A percentile compares a stretch with the other conserved stretches of the same genome.
Conservation (phyloP, 257 asterid genomes). For the Solanum infundibuliforme region DNA sequence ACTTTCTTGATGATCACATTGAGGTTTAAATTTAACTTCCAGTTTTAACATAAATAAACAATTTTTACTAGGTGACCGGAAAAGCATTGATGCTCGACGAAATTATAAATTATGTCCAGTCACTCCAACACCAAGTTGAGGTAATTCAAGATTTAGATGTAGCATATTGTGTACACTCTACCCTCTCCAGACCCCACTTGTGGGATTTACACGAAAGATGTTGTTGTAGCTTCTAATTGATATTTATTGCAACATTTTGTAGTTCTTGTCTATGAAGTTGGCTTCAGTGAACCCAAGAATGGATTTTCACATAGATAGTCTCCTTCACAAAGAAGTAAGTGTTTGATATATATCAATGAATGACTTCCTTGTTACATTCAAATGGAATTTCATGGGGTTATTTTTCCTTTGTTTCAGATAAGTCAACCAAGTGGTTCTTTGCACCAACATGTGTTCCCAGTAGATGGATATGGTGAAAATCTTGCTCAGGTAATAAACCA, state of each 20-base stretch:
- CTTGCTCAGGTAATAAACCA: conserved; percentile 40
- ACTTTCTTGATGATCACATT: neutral
- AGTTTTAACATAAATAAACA: neutral
- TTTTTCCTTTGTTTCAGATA: conserved; percentile 17
- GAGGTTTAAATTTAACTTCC: neutral
- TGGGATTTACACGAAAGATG: neutral
- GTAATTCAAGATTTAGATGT: conserved; percentile 17
- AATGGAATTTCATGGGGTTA: neutral
- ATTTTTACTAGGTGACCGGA: conserved; percentile 67
- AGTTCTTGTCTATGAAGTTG: conserved; percentile 90
- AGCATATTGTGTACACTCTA: neutral
- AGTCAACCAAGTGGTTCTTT: conserved; percentile 39
- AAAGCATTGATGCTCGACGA: conserved; percentile 94
- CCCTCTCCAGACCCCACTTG: neutral
- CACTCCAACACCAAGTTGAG: conserved; percentile 94
- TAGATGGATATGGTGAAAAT: conserved; percentile 39
- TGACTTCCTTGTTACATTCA: neutral
- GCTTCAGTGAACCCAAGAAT: conserved; percentile 74
- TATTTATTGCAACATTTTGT: neutral
- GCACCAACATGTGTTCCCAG: conserved; percentile 45
- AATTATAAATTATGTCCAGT: conserved; percentile 89
- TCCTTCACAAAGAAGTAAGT: conserved; percentile 54
- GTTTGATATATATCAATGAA: neutral
- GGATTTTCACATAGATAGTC: conserved; percentile 47
- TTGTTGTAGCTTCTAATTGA: neutral